Conservation (phyloP, 257 asterid genomes). For the Thymus mandschuricus region DNA sequence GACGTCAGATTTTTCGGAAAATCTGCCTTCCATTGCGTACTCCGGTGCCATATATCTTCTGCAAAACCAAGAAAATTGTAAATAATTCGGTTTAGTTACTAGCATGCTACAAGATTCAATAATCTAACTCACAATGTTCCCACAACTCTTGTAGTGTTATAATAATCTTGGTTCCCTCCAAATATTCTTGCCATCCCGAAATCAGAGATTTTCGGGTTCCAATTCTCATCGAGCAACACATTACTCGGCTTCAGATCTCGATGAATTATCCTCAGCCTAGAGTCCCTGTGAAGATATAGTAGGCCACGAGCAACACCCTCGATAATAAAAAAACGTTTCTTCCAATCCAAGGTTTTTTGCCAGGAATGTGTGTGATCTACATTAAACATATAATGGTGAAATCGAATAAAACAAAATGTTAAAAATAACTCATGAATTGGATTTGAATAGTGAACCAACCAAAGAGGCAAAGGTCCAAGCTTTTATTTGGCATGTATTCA, state of each 20-base stretch:
- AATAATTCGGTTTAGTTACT: not conserved
- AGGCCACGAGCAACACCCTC: slow-evolving; percentile 8
- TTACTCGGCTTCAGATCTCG: slow-evolving; percentile 9
- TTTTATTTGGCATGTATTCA: slow-evolving; percentile 4
- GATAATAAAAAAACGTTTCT: not conserved
- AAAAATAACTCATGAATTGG: too few relatives aligned
- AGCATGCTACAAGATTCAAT: not conserved
- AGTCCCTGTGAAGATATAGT: not conserved
- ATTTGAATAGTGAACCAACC: not conserved
- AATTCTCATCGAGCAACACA: not conserved
- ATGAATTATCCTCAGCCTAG: not conserved
- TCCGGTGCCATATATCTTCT: slow-evolving; percentile 53
- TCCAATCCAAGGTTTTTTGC: not conserved
- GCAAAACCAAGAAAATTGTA: not conserved
- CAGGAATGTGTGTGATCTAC: not conserved
- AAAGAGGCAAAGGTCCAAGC: slow-evolving; percentile 8
- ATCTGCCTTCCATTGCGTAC: slow-evolving; percentile 54
- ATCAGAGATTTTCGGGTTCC: slow-evolving; percentile 7
- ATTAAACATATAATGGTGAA: not conserved
- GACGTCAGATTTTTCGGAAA: slow-evolving; percentile 1
- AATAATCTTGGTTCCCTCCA: not conserved
- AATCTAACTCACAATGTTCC: slow-evolving; percentile 8
- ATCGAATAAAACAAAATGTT: not conserved
- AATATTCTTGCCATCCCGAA: slow-evolving; percentile 5
- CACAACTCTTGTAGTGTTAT: not conserved